Evolutionary conservation across 495 filamentous ascomycete species (phyloP).

Genomic region (Copromyces sp.): DNA sequence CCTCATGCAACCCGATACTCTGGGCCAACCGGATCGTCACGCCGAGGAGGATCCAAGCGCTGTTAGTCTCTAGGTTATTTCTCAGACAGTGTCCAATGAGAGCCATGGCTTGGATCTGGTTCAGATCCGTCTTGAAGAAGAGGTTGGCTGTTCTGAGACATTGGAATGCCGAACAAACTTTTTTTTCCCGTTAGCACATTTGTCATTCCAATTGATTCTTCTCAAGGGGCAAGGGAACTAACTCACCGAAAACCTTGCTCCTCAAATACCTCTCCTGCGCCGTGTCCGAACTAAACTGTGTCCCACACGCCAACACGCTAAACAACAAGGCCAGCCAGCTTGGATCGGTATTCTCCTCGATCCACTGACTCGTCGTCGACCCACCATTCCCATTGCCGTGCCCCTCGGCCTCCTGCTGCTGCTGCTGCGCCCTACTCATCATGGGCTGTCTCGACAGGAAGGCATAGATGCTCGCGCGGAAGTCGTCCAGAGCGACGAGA

Average conservation of each 20-base stretch:
- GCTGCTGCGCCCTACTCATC: background rate
- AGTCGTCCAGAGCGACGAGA: background rate
- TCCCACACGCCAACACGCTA: background rate
- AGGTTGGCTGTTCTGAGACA: background rate
- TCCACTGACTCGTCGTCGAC: background rate
- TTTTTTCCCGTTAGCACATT: background rate
- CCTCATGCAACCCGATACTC: background rate
- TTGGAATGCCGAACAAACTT: background rate
- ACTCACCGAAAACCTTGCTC: background rate
- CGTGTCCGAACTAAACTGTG: background rate
- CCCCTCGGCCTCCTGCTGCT: background rate
- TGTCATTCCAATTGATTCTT: no score
- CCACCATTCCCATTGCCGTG: background rate
- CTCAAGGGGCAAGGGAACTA: no score
- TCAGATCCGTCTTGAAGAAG: slow-evolving; percentile 1
- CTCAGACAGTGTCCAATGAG: background rate
- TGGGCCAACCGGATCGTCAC: background rate
- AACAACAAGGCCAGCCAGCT: slow-evolving; percentile 1
- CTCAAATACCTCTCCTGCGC: background rate
- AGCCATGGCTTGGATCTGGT: slow-evolving; percentile 3
- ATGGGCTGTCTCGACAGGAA: background rate
- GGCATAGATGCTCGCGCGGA: background rate
- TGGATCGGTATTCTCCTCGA: background rate
- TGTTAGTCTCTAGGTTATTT: background rate
- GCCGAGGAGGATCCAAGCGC: background rate